Conservation (phyloP, 2,329 filamentous ascomycete species). For the Calcarisporium arbuscula region DNA sequence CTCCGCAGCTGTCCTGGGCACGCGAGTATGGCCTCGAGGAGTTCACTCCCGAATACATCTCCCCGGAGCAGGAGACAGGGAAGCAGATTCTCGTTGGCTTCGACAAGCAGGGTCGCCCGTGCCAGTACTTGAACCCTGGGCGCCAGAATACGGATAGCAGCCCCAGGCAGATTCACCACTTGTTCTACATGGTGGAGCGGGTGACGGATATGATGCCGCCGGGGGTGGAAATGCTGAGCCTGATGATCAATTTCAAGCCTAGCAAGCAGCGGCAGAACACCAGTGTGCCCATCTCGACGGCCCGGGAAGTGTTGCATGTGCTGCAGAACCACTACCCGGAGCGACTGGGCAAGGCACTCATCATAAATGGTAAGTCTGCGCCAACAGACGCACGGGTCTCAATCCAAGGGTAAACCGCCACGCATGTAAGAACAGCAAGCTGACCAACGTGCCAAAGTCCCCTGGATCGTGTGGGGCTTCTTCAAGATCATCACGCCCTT, state of each 20-base stretch:
- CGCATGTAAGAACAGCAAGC: too few relatives aligned
- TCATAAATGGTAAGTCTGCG: slow-evolving; percentile 67
- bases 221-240: slow-evolving; percentile 76
- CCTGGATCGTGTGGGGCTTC: slow-evolving; percentile 87
- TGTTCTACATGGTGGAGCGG: slow-evolving; percentile 93
- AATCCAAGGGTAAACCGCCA: too few relatives aligned
- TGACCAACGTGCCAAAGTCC: slow-evolving; percentile 47
- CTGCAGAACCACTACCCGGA: slow-evolving; percentile 96
- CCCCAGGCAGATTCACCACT: slow-evolving; percentile 82
- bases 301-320: slow-evolving; percentile 80
- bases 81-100: slow-evolving; percentile 89
- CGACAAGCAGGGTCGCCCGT: slow-evolving; percentile 79
- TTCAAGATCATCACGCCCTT: slow-evolving; percentile 95
- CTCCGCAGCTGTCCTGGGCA: slow-evolving; percentile 80
- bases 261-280: slow-evolving; percentile 68
- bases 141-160: slow-evolving; percentile 87
- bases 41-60: slow-evolving; percentile 80
- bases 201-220: slow-evolving; percentile 82
- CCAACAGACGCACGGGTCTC: too few relatives aligned
- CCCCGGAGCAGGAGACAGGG: slow-evolving; percentile 89
- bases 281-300: slow-evolving; percentile 65
- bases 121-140: slow-evolving; percentile 82
- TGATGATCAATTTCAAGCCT: slow-evolving; percentile 88
- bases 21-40: slow-evolving; percentile 80
- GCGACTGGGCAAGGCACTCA: slow-evolving; percentile 77